Base-by-base conservation (phyloP, 179 eudicot genomes). In the Beta lomatogona region DNA sequence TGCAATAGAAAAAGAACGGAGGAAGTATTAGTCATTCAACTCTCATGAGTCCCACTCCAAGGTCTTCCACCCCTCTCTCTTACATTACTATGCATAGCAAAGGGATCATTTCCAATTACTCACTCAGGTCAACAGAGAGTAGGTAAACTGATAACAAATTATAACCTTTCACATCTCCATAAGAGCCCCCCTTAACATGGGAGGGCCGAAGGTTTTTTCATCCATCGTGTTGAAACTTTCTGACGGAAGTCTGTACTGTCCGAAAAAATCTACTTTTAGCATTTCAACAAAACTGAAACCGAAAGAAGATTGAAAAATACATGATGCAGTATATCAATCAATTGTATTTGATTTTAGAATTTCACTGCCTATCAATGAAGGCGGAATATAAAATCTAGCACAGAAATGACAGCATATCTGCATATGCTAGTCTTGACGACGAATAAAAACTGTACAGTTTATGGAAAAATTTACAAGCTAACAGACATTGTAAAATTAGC, bases 371-470 rank as follows among this genome's bases (percentile, higher is more conserved):
- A 45, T 66, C 41, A 46, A 53, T 28, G 12, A 55, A 55, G 65
- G 44, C 8, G 15, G 14, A 69, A 69, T 8, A 69, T 16, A 15
- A 18, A 36, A 44, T 45, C 16, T 45, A 75, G 61, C 19, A 41
- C 12, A 36, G 41, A 59, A 75, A 60, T 59, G 68, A 60, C 54
- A 44, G 36, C 55, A 5, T 16, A 14, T 22, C 16, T 31, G 28
- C 1, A 19, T 50, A 65, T 16, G 14, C 64, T 78, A 13, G 8
- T 52, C 6, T 67, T 10, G 52, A 11, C 16, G 58, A 19, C 44
- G 19, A 58, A 80, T 16, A 36, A 18, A 80, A 73, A 54, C 73
- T 80, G 41, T 61, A 64, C 77, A 80, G 50, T 73, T 60, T 60
- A 11, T 10, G 70, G 73, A 64, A 41, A 59, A 41, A 50, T 64